phyloP scores from a whole-genome alignment of 2,329 filamentous ascomycete species.

The Pseudofabraea citricarpa region DNA sequence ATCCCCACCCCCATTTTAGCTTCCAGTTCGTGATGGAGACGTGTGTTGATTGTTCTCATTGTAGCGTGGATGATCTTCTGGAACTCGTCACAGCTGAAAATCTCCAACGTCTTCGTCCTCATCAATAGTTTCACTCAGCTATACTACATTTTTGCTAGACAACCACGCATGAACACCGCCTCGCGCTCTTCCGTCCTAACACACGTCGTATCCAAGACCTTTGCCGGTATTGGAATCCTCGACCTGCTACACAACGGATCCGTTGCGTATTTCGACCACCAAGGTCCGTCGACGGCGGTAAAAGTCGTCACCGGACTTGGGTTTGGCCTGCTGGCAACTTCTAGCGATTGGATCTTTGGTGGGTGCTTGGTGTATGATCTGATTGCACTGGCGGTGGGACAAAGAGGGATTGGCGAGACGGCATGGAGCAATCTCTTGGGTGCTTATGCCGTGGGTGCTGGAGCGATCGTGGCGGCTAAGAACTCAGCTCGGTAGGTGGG shows the following conservation, averaged over 20 bases:
- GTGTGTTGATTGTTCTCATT: not conserved
- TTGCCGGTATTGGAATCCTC: slow-evolving; percentile 54
- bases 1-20: too few species aligned
- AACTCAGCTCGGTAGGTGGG: slow-evolving; percentile 46
- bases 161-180: slow-evolving; percentile 43
- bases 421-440: slow-evolving; percentile 47
- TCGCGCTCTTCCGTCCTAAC: slow-evolving; percentile 49
- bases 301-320: slow-evolving; percentile 49
- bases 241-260: slow-evolving; percentile 55
- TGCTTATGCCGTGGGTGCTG: slow-evolving; percentile 44
- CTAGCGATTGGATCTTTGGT: slow-evolving; percentile 57
- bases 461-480: slow-evolving; percentile 46
- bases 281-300: slow-evolving; percentile 38
- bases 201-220: slow-evolving; percentile 53
- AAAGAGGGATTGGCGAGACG: slow-evolving; percentile 36
- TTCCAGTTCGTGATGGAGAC: not conserved
- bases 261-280: slow-evolving; percentile 48
- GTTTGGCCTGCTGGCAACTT: slow-evolving; percentile 42
- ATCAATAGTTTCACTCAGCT: slow-evolving; percentile 52
- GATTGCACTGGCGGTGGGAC: slow-evolving; percentile 47
- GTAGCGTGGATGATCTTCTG: slow-evolving; percentile 58
- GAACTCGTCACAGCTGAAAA: slow-evolving; percentile 46
- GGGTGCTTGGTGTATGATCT: slow-evolving; percentile 55
- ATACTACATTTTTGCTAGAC: slow-evolving; percentile 44
- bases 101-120: slow-evolving; percentile 49